Conservation (phyloP, 306 rosid species). For the Datisca glomerata region DNA sequence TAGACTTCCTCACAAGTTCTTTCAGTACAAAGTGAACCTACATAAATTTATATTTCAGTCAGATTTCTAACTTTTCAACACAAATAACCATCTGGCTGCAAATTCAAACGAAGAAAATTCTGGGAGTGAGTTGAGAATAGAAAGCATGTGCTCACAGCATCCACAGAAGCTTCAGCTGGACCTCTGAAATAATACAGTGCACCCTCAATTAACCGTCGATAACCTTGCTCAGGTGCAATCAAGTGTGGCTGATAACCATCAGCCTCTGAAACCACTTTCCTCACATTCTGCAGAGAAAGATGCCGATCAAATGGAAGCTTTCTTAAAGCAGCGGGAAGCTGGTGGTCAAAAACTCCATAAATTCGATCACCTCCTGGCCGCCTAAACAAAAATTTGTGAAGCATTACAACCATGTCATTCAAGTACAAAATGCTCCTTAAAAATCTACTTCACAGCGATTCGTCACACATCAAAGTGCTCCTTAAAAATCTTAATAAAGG, state of each 20-base stretch:
- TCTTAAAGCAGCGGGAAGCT: slow-evolving; percentile 92
- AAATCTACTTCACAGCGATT: too few relatives aligned
- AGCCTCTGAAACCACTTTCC: slow-evolving; percentile 89
- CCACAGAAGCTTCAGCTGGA: slow-evolving; percentile 98
- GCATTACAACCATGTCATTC: neutral
- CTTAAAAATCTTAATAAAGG: too few relatives aligned
- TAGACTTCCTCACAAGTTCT: slow-evolving; percentile 96
- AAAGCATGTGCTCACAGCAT: slow-evolving; percentile 55
- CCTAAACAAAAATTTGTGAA: slow-evolving; percentile 23
- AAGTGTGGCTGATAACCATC: slow-evolving; percentile 99
- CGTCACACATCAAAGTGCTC: too few relatives aligned
- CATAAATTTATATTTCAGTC: slow-evolving; percentile 12
- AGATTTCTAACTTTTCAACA: slow-evolving; percentile 1
- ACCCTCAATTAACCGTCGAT: slow-evolving; percentile 85
- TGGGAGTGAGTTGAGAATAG: neutral
- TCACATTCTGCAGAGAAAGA: slow-evolving; percentile 83
- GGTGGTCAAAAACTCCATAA: slow-evolving; percentile 93
- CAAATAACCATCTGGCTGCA: neutral
- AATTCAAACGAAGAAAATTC: neutral
- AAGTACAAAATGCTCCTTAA: too few relatives aligned
- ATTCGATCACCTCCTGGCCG: slow-evolving; percentile 96
- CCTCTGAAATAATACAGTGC: slow-evolving; percentile 80
- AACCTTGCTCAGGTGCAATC: slow-evolving; percentile 99
- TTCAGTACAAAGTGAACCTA: slow-evolving; percentile 92
- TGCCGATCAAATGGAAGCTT: slow-evolving; percentile 99